phyloP scores from a whole-genome alignment of 768 basidiomycete species.

The Auriculariales sp. region DNA sequence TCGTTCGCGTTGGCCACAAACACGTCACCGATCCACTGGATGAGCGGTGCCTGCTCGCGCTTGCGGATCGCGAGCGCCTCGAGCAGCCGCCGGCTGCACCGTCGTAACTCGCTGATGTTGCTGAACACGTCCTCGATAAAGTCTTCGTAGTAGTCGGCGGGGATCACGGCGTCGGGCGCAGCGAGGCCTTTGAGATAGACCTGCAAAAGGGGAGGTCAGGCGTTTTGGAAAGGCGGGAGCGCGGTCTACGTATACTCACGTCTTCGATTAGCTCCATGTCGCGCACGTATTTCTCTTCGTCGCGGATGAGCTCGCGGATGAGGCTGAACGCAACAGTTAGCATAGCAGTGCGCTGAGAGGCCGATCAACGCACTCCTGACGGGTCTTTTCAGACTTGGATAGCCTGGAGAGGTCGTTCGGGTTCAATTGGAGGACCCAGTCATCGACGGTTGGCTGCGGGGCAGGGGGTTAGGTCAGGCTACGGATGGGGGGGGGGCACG shows the following conservation, averaged over 20 bases:
- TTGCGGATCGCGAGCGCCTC: constrained; percentile 80
- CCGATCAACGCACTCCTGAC: not conserved
- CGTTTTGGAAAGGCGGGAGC: no score
- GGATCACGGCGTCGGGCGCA: constrained; percentile 33
- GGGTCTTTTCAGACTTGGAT: not conserved
- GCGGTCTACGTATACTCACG: constrained; percentile 20
- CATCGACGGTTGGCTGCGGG: not conserved
- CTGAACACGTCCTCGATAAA: constrained; percentile 87
- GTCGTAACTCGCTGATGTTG: constrained; percentile 76
- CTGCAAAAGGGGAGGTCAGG: constrained; percentile 6
- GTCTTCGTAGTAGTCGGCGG: constrained; percentile 44
- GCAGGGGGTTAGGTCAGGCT: not conserved
- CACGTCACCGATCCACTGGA: constrained; percentile 76
- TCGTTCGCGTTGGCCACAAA: constrained; percentile 78
- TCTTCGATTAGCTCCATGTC: constrained; percentile 77
- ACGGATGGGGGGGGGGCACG: not conserved
- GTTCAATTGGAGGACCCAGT: not conserved
- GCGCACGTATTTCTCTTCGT: constrained; percentile 79
- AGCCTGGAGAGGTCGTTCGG: not conserved
- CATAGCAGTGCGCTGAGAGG: not conserved
- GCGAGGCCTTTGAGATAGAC: constrained; percentile 32
- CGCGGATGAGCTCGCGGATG: constrained; percentile 77
- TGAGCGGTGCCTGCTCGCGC: constrained; percentile 66
- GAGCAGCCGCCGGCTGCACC: constrained; percentile 68
- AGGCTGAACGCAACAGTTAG: constrained; percentile 23